Base-by-base conservation (phyloP, 495 filamentous ascomycete genomes). In the Cairneyella variabilis region DNA sequence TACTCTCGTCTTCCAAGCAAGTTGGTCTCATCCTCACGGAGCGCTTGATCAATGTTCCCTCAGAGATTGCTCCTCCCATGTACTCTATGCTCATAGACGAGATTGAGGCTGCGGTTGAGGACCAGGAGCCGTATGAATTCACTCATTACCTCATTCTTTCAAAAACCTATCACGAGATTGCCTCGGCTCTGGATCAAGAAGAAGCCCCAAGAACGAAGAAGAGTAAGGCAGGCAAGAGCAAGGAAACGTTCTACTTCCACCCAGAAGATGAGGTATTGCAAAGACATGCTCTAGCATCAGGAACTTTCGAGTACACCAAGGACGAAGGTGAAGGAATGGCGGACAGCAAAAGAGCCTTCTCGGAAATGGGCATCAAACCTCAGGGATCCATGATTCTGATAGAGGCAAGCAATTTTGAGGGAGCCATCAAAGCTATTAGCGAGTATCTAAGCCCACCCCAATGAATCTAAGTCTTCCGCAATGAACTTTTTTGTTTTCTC, bases 61-160 rank as follows among this genome's bases (percentile, higher is more conserved):
- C 87, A 22, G 87, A 97, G 70, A 83, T 95, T 45, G 78, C 91
- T 18, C 93, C 95, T 28, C 92, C 95, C 9, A 91, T 99, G 90
- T 97, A 97, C 78, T 83, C 76, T 57, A 95, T 96, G 90, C 79
- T 99, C 30, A 75, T 87, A 32, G 91, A 96, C 66, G 95, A 99
- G 76, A 88, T 97, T 54, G 75, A 84, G 56, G 91, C 86, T 73
- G 95, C 95, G 3, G 69, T 95, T 4, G 84, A 93, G 61, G 91
- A 97, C 58, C 87, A 86, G 61, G 91, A 97, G 67, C 91, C 91
- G 3, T 97, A 96, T 66, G 77, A 83, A 50, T 97, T 99, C 72
- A 83, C 91, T 45, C 89, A 96, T 66, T 97, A 96, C 66, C 74
- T 99, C 47, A 80, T 99, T 22, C 52, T 96, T 38, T 95, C 90